Evolutionary conservation across 805 yeast genomes (phyloP).

Genomic region (Starmerella sp.): DNA sequence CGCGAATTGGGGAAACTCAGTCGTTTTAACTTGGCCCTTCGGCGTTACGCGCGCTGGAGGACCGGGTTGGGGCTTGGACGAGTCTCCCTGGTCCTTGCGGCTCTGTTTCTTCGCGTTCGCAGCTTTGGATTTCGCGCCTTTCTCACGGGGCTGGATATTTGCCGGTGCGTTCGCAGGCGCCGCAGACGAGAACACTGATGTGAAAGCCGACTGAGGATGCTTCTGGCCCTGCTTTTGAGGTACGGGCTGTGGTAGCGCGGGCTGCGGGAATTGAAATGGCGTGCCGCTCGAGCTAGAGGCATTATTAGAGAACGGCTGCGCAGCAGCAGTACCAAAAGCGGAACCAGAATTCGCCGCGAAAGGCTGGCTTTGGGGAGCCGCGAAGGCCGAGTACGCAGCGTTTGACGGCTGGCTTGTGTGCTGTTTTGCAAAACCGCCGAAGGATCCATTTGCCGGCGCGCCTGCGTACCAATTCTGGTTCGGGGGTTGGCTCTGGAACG

Average conservation of each 20-base stretch:
- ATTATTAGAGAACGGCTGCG: background rate
- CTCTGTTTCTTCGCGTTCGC: background rate
- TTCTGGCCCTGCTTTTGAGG: background rate
- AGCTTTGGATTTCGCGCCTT: background rate
- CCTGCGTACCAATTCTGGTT: background rate
- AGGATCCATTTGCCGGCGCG: background rate
- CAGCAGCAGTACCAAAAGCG: background rate
- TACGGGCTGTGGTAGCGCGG: background rate
- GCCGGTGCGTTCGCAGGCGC: background rate
- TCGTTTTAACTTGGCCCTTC: background rate
- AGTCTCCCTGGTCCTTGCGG: background rate
- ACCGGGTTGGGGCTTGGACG: background rate
- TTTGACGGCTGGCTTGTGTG: background rate
- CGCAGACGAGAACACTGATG: background rate
- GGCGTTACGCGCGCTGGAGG: background rate
- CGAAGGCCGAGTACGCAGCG: background rate
- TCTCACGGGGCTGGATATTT: background rate
- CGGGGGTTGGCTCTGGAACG: background rate
- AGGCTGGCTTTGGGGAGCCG: background rate
- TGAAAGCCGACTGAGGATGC: background rate
- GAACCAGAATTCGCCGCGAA: background rate
- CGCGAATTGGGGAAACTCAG: constrained; percentile 6
- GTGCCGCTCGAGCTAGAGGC: background rate
- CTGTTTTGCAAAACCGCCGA: background rate
- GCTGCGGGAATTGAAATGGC: background rate